Conservation (phyloP, 164 flowering plant genomes). For the Berberis vulgaris region DNA sequence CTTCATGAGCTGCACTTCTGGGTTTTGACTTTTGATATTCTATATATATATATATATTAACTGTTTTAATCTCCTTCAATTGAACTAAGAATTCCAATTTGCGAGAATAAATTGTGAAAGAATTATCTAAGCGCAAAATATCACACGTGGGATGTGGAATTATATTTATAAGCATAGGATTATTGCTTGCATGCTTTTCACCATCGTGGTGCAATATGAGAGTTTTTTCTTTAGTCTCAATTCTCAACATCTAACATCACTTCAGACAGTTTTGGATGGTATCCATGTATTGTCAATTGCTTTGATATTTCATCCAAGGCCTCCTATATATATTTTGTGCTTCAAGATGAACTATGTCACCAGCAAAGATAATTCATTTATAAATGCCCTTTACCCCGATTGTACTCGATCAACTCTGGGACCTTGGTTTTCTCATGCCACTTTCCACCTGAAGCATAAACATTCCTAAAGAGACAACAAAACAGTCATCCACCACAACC, state of each 20-base stretch:
- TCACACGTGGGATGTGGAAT: no score
- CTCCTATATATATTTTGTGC: slow-evolving; percentile 28
- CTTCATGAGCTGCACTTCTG: no score
- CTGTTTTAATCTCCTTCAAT: no score
- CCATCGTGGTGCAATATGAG: slow-evolving; percentile 32
- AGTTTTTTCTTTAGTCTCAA: slow-evolving; percentile 22
- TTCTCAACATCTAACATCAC: slow-evolving; percentile 36
- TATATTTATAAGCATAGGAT: no score
- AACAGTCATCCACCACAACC: slow-evolving; percentile 1
- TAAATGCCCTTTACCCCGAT: slow-evolving; percentile 28
- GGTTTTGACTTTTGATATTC: no score
- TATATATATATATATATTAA: no score
- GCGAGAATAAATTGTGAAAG: no score
- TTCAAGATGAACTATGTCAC: slow-evolving; percentile 32
- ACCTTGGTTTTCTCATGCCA: slow-evolving; percentile 40
- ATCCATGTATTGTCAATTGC: slow-evolving; percentile 21
- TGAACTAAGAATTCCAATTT: no score
- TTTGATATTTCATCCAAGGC: slow-evolving; percentile 27
- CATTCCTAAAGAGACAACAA: slow-evolving; percentile 30
- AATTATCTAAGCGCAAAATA: no score
- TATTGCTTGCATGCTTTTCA: slow-evolving; percentile 28
- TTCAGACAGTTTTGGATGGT: slow-evolving; percentile 26
- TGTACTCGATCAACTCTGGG: slow-evolving; percentile 32
- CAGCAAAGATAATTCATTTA: slow-evolving; percentile 38
- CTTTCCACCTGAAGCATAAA: slow-evolving; percentile 37